These are phyloP conservation scores for Pleomassaria siparia DNA, from an alignment of 2,329 filamentous ascomycete genomes.

Conservation along the genomic window DNA sequence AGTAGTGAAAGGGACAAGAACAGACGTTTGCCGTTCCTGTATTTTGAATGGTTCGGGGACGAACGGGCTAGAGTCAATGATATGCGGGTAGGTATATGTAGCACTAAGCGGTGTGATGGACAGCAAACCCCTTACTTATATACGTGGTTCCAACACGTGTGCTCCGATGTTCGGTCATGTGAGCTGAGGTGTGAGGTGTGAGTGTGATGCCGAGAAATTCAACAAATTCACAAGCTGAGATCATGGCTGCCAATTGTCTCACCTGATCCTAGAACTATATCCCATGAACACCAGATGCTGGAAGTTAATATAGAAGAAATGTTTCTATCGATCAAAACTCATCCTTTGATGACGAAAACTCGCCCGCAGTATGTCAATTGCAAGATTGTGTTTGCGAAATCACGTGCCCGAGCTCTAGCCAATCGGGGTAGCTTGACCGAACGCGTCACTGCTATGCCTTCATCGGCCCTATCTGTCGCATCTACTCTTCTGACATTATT, in stretches of 20 bases:
- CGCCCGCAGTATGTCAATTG: not conserved
- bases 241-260: not conserved
- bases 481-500: conserved; percentile 2
- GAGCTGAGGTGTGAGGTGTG: conserved; percentile 27
- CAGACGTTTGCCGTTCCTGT: not conserved
- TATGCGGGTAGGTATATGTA: conserved; percentile 5
- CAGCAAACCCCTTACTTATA: conserved; percentile 26
- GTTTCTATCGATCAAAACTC: not conserved
- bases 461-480: conserved; percentile 12
- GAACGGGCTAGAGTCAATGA: conserved; percentile 12
- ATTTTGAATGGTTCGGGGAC: conserved; percentile 9
- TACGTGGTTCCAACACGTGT: conserved; percentile 30
- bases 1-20: not conserved
- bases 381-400: not conserved
- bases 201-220: not conserved
- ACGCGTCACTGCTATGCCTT: conserved; percentile 13
- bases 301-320: not conserved
- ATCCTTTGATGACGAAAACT: not conserved
- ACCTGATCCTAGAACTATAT: not conserved
- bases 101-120: conserved; percentile 26
- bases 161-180: conserved; percentile 16
- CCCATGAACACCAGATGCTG: not conserved
- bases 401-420: conserved; percentile 1
- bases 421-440: not conserved
- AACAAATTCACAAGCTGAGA: no score